phyloP scores from a whole-genome alignment of 2,329 filamentous ascomycete species.

The Cercospora sesami region DNA sequence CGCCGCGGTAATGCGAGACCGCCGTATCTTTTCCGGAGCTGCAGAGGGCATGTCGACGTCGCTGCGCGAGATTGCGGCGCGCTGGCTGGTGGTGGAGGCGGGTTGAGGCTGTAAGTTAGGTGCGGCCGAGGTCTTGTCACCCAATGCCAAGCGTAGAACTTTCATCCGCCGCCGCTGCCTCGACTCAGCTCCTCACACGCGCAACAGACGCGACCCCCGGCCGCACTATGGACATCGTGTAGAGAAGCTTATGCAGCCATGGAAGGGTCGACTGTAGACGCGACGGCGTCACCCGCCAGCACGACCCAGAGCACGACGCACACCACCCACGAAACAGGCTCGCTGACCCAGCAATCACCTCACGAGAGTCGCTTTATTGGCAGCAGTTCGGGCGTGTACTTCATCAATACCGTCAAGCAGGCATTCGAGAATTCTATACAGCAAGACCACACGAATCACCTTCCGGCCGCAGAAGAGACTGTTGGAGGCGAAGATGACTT shows the following conservation, averaged over 20 bases:
- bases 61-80: background rate
- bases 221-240: background rate
- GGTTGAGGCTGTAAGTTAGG: background rate
- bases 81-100: background rate
- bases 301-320: conserved; percentile 6
- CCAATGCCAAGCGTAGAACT: conserved; percentile 5
- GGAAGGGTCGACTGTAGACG: conserved; percentile 13
- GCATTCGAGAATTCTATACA: conserved; percentile 46
- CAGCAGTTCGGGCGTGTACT: conserved; percentile 55
- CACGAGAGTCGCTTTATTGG: conserved; percentile 47
- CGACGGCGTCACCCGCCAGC: conserved; percentile 25
- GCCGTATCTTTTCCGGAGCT: conserved; percentile 22
- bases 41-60: conserved; percentile 17
- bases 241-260: background rate
- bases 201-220: background rate
- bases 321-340: conserved; percentile 27
- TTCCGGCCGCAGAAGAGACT: conserved; percentile 27
- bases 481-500: conserved; percentile 30
- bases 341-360: conserved; percentile 23
- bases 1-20: conserved; percentile 30
- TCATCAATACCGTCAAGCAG: conserved; percentile 55
- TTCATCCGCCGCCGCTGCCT: conserved; percentile 1
- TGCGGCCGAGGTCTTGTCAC: conserved; percentile 2
- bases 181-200: background rate
- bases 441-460: conserved; percentile 12